Percentiles rank a stretch among this genome's conserved stretches.
These are phyloP conservation scores for Ophiostoma pallidulum DNA, from an alignment of 2,329 filamentous ascomycete species.

Conservation along the genomic window DNA sequence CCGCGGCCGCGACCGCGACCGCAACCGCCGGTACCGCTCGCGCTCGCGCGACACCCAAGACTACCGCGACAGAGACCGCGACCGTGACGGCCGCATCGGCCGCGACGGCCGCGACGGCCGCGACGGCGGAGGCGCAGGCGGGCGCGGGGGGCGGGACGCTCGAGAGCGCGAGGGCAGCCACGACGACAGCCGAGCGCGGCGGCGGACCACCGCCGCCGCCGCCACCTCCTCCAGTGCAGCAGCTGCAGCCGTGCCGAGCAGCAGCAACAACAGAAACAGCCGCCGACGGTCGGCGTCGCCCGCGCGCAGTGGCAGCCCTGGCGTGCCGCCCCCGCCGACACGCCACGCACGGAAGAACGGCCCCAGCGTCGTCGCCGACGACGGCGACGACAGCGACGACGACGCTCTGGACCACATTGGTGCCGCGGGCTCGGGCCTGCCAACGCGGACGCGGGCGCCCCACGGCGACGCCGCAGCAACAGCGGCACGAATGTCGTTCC, in stretches of 20 bases:
- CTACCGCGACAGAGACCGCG: constrained; percentile 5
- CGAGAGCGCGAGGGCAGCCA: not conserved
- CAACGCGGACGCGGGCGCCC: constrained; percentile 8
- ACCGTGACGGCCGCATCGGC: constrained; percentile 2
- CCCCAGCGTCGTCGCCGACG: not conserved
- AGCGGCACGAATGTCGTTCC: constrained; percentile 14
- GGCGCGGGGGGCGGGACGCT: not conserved
- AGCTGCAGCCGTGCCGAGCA: not conserved
- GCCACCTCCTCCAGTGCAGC: not conserved
- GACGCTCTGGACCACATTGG: not conserved
- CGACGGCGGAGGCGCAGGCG: not conserved
- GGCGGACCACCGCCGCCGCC: not conserved
- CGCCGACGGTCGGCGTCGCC: constrained; percentile 15
- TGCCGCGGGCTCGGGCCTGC: constrained; percentile 3
- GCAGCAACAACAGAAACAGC: not conserved
- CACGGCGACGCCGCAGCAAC: not conserved
- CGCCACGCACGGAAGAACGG: not conserved
- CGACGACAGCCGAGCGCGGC: not conserved
- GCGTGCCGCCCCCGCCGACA: too few species aligned
- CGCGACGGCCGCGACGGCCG: not conserved
- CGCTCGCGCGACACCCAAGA: constrained; percentile 12
- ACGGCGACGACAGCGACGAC: not conserved
- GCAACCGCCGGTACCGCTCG: constrained; percentile 13
- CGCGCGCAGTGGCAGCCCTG: constrained; percentile 11
- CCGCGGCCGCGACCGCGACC: constrained; percentile 4